Percentiles rank a stretch among this genome's conserved stretches.
Evolutionary conservation across 176 grass and related monocot species (phyloP).

Genomic region (Aegilops speltoides): DNA sequence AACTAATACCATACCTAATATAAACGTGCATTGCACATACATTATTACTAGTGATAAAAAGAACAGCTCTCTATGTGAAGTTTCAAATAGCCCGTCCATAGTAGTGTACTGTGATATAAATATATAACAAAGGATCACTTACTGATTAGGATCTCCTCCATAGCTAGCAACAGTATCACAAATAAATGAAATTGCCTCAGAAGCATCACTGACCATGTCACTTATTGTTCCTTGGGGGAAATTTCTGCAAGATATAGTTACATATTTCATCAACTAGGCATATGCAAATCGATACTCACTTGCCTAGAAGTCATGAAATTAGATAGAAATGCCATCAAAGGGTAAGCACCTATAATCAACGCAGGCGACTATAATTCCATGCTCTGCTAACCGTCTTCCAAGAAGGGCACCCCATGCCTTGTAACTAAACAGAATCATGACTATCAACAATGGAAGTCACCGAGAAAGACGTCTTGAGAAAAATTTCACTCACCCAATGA

Average conservation of each 20-base stretch:
- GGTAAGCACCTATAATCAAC: slow-evolving; percentile 85
- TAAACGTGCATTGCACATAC: too few species aligned
- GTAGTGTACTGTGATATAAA: not conserved
- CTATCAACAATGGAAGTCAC: not conserved
- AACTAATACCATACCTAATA: too few species aligned
- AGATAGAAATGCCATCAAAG: not conserved
- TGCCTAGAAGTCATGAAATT: not conserved
- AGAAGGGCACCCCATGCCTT: slow-evolving; percentile 95
- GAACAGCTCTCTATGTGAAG: not conserved
- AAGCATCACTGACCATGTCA: slow-evolving; percentile 91
- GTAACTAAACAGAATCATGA: slow-evolving; percentile 57
- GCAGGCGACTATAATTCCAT: slow-evolving; percentile 91
- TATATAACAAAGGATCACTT: slow-evolving; percentile 18
- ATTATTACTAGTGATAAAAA: not conserved
- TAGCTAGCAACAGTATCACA: slow-evolving; percentile 72
- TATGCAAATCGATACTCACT: not conserved
- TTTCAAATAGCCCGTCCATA: not conserved
- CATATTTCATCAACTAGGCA: not conserved
- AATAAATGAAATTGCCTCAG: slow-evolving; percentile 78
- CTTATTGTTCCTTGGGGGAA: slow-evolving; percentile 97
- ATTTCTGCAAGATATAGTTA: slow-evolving; percentile 56
- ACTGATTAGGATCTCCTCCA: slow-evolving; percentile 90
- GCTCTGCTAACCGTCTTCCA: slow-evolving; percentile 80
- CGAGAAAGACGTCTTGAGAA: not conserved
- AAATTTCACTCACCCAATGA: slow-evolving; percentile 72